Percentiles rank a stretch among this genome's conserved stretches.
Evolutionary conservation across 225 moss, liverwort and hornwort genomes (phyloP).

Genomic region (Thuidium tamariscinum): DNA sequence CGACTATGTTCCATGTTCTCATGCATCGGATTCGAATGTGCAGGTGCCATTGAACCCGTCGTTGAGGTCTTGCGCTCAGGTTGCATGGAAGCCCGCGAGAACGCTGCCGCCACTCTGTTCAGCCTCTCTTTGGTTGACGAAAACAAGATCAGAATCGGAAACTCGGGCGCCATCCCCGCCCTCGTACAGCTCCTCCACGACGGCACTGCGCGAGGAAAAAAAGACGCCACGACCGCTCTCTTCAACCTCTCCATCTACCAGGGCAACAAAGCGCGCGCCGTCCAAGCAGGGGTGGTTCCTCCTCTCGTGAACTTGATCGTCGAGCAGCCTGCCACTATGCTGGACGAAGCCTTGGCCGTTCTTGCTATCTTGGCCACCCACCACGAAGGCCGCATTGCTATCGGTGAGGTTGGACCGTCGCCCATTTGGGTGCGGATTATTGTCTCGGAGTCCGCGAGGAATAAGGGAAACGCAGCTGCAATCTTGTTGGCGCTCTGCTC

Average conservation of each 20-base stretch:
- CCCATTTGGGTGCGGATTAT: slow-evolving; percentile 52
- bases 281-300: slow-evolving; percentile 60
- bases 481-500: slow-evolving; percentile 48
- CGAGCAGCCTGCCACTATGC: slow-evolving; percentile 44
- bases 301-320: slow-evolving; percentile 45
- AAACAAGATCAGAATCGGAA: slow-evolving; percentile 66
- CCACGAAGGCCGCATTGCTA: slow-evolving; percentile 48
- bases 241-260: slow-evolving; percentile 73
- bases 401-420: slow-evolving; percentile 24
- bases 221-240: slow-evolving; percentile 73
- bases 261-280: slow-evolving; percentile 56
- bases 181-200: slow-evolving; percentile 53
- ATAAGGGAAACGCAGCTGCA: slow-evolving; percentile 67
- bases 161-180: slow-evolving; percentile 56
- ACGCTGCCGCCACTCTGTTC: slow-evolving; percentile 74
- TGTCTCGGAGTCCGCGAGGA: slow-evolving; percentile 24
- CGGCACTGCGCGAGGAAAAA: slow-evolving; percentile 64
- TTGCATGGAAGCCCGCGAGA: slow-evolving; percentile 66
- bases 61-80: slow-evolving; percentile 57
- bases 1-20: neutral
- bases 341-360: slow-evolving; percentile 67
- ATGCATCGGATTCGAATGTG: neutral
- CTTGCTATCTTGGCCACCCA: slow-evolving; percentile 58
- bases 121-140: slow-evolving; percentile 64
- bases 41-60: slow-evolving; percentile 65